Conservation (phyloP, 2,329 filamentous ascomycete genomes). For the Cordyceps javanica region DNA sequence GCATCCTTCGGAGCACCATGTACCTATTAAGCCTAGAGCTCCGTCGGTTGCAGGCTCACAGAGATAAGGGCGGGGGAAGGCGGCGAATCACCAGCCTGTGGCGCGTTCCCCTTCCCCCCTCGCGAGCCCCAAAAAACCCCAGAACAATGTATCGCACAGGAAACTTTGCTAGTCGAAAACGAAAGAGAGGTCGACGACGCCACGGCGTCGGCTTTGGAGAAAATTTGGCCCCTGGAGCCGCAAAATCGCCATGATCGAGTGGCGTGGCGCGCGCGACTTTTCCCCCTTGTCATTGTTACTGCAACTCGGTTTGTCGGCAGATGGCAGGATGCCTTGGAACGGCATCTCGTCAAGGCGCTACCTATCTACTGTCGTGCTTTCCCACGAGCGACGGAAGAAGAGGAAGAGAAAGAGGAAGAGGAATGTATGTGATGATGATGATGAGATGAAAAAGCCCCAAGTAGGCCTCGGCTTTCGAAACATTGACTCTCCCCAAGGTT, state of each 20-base stretch:
- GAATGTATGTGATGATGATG: too few relatives aligned
- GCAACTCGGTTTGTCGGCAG: too few relatives aligned
- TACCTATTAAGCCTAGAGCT: background rate
- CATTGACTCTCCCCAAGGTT: too few relatives aligned
- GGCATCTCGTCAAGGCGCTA: too few relatives aligned
- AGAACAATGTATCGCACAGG: background rate
- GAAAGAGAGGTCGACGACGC: background rate
- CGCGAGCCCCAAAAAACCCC: too few relatives aligned
- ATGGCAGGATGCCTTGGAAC: too few relatives aligned
- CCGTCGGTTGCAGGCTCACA: background rate
- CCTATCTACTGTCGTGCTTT: too few relatives aligned
- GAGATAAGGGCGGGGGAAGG: background rate
- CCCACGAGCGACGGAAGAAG: too few relatives aligned
- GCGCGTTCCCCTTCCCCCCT: background rate
- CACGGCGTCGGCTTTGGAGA: background rate
- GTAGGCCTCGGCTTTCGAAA: too few relatives aligned
- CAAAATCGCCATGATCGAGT: background rate
- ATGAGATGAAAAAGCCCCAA: too few relatives aligned
- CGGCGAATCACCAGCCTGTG: background rate
- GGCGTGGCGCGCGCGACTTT: background rate
- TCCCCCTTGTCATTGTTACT: too few relatives aligned
- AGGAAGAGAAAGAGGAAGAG: too few relatives aligned
- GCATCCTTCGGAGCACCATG: background rate
- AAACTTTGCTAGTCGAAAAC: constrained; percentile 2
- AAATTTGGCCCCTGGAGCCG: background rate